These are phyloP conservation scores for Schizochytrium sp. DNA, from an alignment of 108 stramenopile species.

Conservation along the genomic window DNA sequence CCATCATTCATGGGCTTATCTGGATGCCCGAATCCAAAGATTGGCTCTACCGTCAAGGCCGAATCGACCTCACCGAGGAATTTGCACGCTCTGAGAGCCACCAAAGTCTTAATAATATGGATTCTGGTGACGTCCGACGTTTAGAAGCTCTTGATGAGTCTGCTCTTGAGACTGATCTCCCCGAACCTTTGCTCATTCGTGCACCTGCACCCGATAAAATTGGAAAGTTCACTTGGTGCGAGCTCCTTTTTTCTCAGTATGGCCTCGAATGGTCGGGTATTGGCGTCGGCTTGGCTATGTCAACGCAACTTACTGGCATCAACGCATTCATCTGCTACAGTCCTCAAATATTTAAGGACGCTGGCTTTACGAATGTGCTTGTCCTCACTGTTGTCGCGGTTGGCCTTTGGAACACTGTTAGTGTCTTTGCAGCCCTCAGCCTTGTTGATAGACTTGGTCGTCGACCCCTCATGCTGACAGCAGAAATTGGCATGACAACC, in stretches of 20 bases:
- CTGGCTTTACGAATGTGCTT: constrained; percentile 27
- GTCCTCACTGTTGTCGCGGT: constrained; percentile 47
- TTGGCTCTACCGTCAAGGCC: background rate
- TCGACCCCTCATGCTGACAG: constrained; percentile 48
- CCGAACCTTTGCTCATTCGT: background rate
- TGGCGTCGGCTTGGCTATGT: constrained; percentile 25
- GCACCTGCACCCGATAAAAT: background rate
- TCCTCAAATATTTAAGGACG: constrained; percentile 37
- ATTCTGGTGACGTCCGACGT: background rate
- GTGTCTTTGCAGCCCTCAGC: constrained; percentile 8
- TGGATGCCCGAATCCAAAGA: constrained; percentile 38
- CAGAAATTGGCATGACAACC: background rate
- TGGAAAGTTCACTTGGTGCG: background rate
- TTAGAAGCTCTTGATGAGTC: background rate
- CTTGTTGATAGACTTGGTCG: constrained; percentile 51
- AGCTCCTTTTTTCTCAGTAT: background rate
- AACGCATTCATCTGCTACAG: constrained; percentile 55
- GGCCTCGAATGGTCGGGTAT: constrained; percentile 21
- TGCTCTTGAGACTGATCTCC: background rate
- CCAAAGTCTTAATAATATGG: background rate
- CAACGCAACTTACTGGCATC: constrained; percentile 38
- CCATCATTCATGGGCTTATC: constrained; percentile 18
- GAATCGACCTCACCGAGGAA: constrained; percentile 28
- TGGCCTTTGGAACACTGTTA: constrained; percentile 37
- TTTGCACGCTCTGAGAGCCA: background rate